Evolutionary conservation across 164 flowering plant genomes (phyloP).

Genomic region (Vitis riparia): DNA sequence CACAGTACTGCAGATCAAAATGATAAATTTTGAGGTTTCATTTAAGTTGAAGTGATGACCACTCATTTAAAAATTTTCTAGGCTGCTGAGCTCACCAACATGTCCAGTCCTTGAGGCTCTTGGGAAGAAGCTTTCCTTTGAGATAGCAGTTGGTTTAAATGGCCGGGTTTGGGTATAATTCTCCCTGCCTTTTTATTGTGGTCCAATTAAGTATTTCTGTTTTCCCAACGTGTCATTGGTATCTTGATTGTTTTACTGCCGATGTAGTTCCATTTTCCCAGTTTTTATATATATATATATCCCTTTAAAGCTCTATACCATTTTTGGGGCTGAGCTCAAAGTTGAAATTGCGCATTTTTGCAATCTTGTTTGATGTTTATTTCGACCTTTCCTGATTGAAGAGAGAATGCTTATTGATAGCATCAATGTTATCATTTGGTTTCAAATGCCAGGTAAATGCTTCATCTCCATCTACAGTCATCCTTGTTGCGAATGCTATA

Average conservation of each 20-base stretch:
- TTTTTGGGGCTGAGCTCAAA: no score
- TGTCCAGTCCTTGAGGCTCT: conserved; percentile 93
- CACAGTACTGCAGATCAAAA: no score
- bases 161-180: conserved; percentile 92
- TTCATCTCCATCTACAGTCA: conserved; percentile 49
- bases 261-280: background rate
- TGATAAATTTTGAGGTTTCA: background rate
- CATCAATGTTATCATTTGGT: background rate
- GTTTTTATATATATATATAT: no score
- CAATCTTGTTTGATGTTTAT: no score
- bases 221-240: background rate
- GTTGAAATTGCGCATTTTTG: no score
- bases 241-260: background rate
- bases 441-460: conserved; percentile 72
- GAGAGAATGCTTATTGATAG: no score
- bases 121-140: conserved; percentile 91
- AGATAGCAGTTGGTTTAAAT: conserved; percentile 91
- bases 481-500: conserved; percentile 74
- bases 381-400: no score
- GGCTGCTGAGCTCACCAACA: conserved; percentile 85
- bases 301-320: background rate
- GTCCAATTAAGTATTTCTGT: background rate
- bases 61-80: conserved; percentile 17
- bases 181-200: background rate
- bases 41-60: background rate